Conservation (phyloP, 495 filamentous ascomycete species). For the Daldinia childiae region DNA sequence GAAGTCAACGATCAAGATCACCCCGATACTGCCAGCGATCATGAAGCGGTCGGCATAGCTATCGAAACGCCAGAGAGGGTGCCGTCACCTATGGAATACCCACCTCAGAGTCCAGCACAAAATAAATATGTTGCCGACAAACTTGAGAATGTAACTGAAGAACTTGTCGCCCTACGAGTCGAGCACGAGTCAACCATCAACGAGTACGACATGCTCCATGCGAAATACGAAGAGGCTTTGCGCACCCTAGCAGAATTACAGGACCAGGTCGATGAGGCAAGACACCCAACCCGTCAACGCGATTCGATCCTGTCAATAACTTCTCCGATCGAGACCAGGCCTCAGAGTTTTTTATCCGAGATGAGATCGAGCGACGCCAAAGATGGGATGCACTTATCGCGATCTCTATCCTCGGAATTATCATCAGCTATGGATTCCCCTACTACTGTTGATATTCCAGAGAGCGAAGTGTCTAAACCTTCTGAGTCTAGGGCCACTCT, state of each 20-base stretch:
- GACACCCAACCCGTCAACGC: constrained; percentile 66
- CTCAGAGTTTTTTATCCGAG: constrained; percentile 93
- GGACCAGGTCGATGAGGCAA: constrained; percentile 84
- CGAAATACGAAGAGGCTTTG: constrained; percentile 91
- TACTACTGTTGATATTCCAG: constrained; percentile 68
- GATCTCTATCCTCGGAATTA: constrained; percentile 94
- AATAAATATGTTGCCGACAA: constrained; percentile 90
- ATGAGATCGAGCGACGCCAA: constrained; percentile 77
- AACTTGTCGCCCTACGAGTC: constrained; percentile 87
- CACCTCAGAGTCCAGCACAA: constrained; percentile 77
- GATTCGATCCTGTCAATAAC: constrained; percentile 65
- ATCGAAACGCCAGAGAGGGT: constrained; percentile 40
- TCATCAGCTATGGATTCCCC: constrained; percentile 91
- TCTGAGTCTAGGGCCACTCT: constrained; percentile 41
- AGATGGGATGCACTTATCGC: constrained; percentile 82
- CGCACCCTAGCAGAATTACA: constrained; percentile 83
- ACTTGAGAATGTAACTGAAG: constrained; percentile 88
- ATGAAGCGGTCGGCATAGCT: constrained; percentile 28
- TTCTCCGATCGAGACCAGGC: constrained; percentile 68
- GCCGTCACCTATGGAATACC: constrained; percentile 47
- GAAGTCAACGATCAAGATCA: constrained; percentile 49
- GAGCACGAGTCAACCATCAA: constrained; percentile 86
- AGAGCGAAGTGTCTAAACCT: constrained; percentile 59
- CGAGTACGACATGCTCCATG: constrained; percentile 82
- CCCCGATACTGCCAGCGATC: background rate